Conservation (phyloP, 2,329 filamentous ascomycete genomes). For the Neocatenulostroma microsporum region DNA sequence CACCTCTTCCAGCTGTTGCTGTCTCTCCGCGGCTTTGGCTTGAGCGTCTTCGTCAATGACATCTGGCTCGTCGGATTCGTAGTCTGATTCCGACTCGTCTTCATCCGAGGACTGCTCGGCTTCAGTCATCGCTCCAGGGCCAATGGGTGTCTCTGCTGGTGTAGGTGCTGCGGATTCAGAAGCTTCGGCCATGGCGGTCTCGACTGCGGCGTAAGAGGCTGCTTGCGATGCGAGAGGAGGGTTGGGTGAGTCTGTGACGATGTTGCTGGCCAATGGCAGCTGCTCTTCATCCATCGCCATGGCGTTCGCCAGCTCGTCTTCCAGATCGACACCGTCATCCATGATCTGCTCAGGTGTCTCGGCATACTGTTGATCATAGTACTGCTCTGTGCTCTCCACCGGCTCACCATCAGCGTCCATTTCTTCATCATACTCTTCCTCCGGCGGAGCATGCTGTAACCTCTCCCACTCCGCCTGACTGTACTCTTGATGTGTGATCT, state of each 20-base stretch:
- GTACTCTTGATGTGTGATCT: constrained; percentile 47
- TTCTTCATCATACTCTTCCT: constrained; percentile 40
- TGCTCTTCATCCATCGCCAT: constrained; percentile 29
- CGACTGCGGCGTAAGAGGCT: constrained; percentile 19
- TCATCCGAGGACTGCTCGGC: constrained; percentile 29
- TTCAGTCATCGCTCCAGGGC: constrained; percentile 17
- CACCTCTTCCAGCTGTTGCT: constrained; percentile 47
- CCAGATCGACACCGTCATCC: constrained; percentile 22
- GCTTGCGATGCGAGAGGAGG: constrained; percentile 19
- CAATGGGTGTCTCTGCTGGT: constrained; percentile 13
- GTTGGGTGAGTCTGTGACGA: constrained; percentile 21
- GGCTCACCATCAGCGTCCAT: constrained; percentile 25
- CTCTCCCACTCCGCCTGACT: constrained; percentile 28
- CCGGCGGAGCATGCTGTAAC: constrained; percentile 13
- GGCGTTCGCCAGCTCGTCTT: constrained; percentile 29
- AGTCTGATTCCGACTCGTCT: constrained; percentile 14
- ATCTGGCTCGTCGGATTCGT: constrained; percentile 29
- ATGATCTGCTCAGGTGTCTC: constrained; percentile 35
- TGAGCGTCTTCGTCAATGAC: constrained; percentile 47
- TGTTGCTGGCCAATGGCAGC: constrained; percentile 17
- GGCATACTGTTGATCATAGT: constrained; percentile 27
- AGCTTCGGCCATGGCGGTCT: constrained; percentile 11
- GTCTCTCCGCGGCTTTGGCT: constrained; percentile 40
- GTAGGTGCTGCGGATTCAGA: constrained; percentile 13
- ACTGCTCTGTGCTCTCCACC: constrained; percentile 23